Evolutionary conservation across 495 filamentous ascomycete species (phyloP).

Genomic region (Aspergillus hancockii): DNA sequence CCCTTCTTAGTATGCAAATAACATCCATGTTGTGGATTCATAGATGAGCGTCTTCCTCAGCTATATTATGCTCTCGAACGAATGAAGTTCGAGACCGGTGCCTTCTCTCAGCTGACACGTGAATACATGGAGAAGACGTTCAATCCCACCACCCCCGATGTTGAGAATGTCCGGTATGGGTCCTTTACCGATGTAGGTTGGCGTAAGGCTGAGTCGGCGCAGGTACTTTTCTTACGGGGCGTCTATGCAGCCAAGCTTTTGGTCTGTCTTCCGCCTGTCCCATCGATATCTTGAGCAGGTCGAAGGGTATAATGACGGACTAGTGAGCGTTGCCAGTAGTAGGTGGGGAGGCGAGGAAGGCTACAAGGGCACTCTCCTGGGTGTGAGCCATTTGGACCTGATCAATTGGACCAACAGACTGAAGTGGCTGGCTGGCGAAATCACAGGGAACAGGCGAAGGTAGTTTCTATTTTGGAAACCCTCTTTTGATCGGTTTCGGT

Average conservation of each 20-base stretch:
- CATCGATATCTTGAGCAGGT: constrained; percentile 65
- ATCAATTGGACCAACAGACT: constrained; percentile 96
- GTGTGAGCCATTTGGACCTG: constrained; percentile 85
- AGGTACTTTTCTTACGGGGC: constrained; percentile 94
- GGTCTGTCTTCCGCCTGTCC: constrained; percentile 72
- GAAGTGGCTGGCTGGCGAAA: constrained; percentile 66
- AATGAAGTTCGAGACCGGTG: constrained; percentile 73
- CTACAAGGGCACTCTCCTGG: constrained; percentile 88
- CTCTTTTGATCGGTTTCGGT: neutral
- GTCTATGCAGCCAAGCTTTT: constrained; percentile 62
- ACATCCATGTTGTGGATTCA: constrained; percentile 2
- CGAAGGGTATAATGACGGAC: constrained; percentile 89
- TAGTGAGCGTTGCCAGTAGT: constrained; percentile 85
- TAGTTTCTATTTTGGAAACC: constrained; percentile 27
- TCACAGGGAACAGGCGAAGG: constrained; percentile 70
- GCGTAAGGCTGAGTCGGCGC: constrained; percentile 20
- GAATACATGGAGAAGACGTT: constrained; percentile 81
- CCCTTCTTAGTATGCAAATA: neutral
- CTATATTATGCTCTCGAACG: constrained; percentile 68
- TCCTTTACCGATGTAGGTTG: neutral
- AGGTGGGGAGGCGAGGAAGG: constrained; percentile 70
- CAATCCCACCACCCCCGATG: constrained; percentile 77
- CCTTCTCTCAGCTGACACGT: constrained; percentile 81
- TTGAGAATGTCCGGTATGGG: constrained; percentile 61
- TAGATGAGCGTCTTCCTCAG: constrained; percentile 58